phyloP scores from a whole-genome alignment of 169 alveolate species.

The Eimeria acervulina region DNA sequence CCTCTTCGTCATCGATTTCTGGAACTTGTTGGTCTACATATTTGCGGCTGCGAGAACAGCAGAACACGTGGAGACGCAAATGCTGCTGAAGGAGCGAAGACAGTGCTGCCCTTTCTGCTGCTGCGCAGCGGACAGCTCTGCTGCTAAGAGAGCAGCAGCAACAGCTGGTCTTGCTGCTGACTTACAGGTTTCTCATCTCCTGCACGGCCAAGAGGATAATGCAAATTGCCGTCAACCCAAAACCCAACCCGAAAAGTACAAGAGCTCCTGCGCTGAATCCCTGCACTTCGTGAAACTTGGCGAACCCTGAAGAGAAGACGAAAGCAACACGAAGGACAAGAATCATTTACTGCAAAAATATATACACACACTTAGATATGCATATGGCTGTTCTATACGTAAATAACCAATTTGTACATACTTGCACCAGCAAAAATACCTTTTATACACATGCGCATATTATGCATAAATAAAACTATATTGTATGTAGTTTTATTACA shows the following conservation, averaged over 20 bases:
- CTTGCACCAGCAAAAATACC: too few relatives aligned
- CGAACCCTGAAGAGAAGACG: conserved; percentile 80
- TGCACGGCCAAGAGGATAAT: conserved; percentile 89
- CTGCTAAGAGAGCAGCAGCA: neutral
- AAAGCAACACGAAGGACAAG: neutral
- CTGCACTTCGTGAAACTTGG: conserved; percentile 91
- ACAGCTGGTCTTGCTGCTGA: neutral
- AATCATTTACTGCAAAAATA: neutral
- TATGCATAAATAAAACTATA: too few relatives aligned
- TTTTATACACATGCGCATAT: too few relatives aligned
- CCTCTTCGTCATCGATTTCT: conserved; percentile 86
- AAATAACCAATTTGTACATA: too few relatives aligned
- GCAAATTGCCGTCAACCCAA: conserved; percentile 87
- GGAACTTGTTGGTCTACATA: conserved; percentile 89
- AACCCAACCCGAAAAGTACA: conserved; percentile 86
- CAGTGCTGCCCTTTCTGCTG: neutral
- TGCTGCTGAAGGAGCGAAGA: too few relatives aligned
- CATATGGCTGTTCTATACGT: too few relatives aligned
- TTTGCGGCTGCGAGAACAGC: conserved; percentile 81
- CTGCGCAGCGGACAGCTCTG: neutral
- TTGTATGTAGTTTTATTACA: too few relatives aligned
- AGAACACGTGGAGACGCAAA: neutral
- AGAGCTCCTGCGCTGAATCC: conserved; percentile 88
- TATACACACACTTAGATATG: too few relatives aligned
- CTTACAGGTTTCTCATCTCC: conserved; percentile 87